phyloP scores from a whole-genome alignment of 108 stramenopile genomes.

The Halocafeteria seosinensis region DNA sequence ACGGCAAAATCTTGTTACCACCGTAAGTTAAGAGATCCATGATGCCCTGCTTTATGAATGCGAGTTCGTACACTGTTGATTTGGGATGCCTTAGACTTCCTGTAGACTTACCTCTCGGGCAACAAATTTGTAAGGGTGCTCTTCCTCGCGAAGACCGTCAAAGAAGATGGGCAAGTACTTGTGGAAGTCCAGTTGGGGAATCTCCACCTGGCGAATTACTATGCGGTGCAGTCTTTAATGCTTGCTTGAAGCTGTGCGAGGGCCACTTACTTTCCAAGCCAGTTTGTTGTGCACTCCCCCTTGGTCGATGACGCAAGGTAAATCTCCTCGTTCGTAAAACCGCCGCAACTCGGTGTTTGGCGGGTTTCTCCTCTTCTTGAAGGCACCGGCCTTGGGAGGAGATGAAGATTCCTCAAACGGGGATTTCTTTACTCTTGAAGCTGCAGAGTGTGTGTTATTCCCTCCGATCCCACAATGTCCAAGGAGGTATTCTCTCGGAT shows the following conservation, averaged over 20 bases:
- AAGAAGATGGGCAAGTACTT: slow-evolving; percentile 69
- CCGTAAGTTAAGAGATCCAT: slow-evolving; percentile 61
- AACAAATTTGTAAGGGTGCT: slow-evolving; percentile 64
- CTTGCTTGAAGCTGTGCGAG: too few species aligned
- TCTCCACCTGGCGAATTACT: slow-evolving; percentile 22
- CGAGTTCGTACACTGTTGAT: too few species aligned
- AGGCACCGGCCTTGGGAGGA: slow-evolving; percentile 22
- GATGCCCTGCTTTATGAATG: too few species aligned
- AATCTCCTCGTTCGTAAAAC: slow-evolving; percentile 62
- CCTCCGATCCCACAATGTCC: too few species aligned
- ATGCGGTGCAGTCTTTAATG: slow-evolving; percentile 7
- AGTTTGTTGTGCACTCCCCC: slow-evolving; percentile 54
- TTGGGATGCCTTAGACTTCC: too few species aligned
- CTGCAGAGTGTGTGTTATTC: too few species aligned
- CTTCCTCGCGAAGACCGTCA: slow-evolving; percentile 62
- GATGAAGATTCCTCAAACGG: too few species aligned
- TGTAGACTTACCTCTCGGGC: too few species aligned
- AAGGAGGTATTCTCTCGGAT: too few species aligned
- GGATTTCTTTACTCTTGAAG: too few species aligned
- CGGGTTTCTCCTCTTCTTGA: slow-evolving; percentile 50
- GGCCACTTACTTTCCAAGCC: slow-evolving; percentile 62
- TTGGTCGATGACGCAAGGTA: slow-evolving; percentile 59
- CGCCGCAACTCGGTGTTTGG: slow-evolving; percentile 61
- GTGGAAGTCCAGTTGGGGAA: slow-evolving; percentile 61
- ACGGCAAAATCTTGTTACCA: slow-evolving; percentile 47